Conservation (phyloP, 768 basidiomycete genomes). For the Hortiboletus campestris region DNA sequence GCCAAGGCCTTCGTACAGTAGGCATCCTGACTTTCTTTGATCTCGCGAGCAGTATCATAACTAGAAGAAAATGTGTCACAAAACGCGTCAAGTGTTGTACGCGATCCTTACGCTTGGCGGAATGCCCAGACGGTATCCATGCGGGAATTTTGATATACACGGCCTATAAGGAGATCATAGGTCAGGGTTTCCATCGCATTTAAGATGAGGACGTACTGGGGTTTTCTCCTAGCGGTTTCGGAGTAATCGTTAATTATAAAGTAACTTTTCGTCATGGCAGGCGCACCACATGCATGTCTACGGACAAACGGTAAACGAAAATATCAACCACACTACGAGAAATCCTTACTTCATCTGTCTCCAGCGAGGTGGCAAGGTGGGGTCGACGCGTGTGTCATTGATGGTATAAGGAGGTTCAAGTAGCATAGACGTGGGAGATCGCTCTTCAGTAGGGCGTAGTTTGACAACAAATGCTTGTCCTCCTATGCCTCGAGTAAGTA, state of each 20-base stretch:
- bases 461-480: slow-evolving; percentile 90
- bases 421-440: slow-evolving; percentile 76
- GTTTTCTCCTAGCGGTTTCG: slow-evolving; percentile 43
- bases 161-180: slow-evolving; percentile 12
- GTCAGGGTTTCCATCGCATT: neutral
- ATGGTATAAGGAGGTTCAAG: slow-evolving; percentile 78
- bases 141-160: slow-evolving; percentile 35
- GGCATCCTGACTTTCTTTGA: slow-evolving; percentile 54
- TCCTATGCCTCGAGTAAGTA: slow-evolving; percentile 41
- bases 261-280: neutral
- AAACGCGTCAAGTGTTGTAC: neutral
- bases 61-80: slow-evolving; percentile 19
- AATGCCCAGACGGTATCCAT: slow-evolving; percentile 53
- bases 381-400: slow-evolving; percentile 41
- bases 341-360: slow-evolving; percentile 72
- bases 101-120: slow-evolving; percentile 43
- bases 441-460: slow-evolving; percentile 71
- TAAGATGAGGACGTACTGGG: slow-evolving; percentile 33
- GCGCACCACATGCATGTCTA: slow-evolving; percentile 61
- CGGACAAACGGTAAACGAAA: slow-evolving; percentile 1
- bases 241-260: neutral
- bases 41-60: slow-evolving; percentile 52
- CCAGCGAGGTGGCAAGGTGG: slow-evolving; percentile 55
- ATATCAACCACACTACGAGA: neutral
- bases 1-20: slow-evolving; percentile 47